Evolutionary conservation across 768 basidiomycete genomes (phyloP), one percentile per base, ranked within the genome.

Genomic region (Podaxis sp.): DNA sequence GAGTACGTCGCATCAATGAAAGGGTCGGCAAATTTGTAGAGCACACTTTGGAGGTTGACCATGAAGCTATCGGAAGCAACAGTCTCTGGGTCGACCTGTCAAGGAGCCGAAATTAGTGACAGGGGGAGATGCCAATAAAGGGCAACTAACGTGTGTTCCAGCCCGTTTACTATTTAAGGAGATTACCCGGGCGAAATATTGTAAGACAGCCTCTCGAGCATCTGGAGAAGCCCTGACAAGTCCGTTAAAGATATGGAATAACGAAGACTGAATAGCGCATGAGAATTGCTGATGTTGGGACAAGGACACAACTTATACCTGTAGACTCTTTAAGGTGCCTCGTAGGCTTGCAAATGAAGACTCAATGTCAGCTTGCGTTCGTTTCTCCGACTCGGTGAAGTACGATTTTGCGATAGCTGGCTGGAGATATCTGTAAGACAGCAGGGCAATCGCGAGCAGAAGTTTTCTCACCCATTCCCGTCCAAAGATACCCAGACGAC

Each of bases 11-110:
- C 87, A 72, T 99, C 96, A 82, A 99, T 93, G 69, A 98, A 96
- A 0, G 96, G 96, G 67, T 96, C 93, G 30, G 94, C 89, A 69
- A 99, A 90, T 13, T 87, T 85, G 52, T 95, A 80, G 24, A 99
- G 75, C 13, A 97, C 77, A n/a, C 81, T 82, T 67, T 96, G 92
- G 36, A 96, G 70, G 68, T 98, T 99, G 63, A 92, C 82, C 89
- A 99, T 91, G 73, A 95, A 98, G 61, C 92, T 88, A 71, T 99
- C 96, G 0, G 87, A 87, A 1, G 95, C 86, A 11, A 99, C 95
- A 0, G 92, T 93, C 9, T 84, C 83, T 0, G 87, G 84, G 62
- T 98, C 93, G 36, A 97, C 92, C 86, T 93, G 30, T 49, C 13
- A 12, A 12, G 22, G 49, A 63, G 48, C 59, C 4, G 17, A 42